Percentiles rank a stretch among this genome's conserved stretches.
Evolutionary conservation across 768 basidiomycete genomes (phyloP).

Genomic region (Xerocomus spinulosus): DNA sequence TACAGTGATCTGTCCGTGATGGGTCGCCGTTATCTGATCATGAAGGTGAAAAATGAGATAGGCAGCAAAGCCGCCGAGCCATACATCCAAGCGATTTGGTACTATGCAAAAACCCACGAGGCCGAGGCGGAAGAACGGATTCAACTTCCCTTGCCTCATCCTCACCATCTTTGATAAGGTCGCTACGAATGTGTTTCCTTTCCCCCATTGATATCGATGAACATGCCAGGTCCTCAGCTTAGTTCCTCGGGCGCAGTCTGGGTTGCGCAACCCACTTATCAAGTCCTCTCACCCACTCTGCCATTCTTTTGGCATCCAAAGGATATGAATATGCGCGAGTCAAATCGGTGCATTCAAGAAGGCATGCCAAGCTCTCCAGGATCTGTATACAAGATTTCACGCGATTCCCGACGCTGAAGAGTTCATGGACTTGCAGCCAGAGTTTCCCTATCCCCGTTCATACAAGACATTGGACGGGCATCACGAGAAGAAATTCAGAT

Average conservation of each 20-base stretch:
- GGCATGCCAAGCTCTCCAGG: background rate
- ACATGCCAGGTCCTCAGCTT: background rate
- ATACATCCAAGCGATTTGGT: background rate
- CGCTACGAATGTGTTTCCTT: background rate
- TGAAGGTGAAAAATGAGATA: background rate
- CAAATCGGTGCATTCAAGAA: background rate
- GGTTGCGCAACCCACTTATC: background rate
- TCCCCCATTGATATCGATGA: background rate
- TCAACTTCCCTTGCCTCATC: background rate
- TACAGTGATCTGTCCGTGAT: background rate
- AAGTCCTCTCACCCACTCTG: background rate
- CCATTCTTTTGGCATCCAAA: background rate
- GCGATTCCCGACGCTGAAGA: background rate
- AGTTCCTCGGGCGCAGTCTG: background rate
- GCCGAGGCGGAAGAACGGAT: background rate
- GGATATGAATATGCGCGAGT: no score
- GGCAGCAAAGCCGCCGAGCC: background rate
- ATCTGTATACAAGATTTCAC: background rate
- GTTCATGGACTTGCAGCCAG: background rate
- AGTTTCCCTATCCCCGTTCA: background rate
- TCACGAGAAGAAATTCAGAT: background rate
- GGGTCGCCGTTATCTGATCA: background rate
- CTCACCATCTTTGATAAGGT: background rate
- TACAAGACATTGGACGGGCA: background rate
- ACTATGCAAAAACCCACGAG: background rate